These are phyloP conservation scores for Hortiboletus campestris DNA, from an alignment of 768 basidiomycete genomes.

Conservation along the genomic window DNA sequence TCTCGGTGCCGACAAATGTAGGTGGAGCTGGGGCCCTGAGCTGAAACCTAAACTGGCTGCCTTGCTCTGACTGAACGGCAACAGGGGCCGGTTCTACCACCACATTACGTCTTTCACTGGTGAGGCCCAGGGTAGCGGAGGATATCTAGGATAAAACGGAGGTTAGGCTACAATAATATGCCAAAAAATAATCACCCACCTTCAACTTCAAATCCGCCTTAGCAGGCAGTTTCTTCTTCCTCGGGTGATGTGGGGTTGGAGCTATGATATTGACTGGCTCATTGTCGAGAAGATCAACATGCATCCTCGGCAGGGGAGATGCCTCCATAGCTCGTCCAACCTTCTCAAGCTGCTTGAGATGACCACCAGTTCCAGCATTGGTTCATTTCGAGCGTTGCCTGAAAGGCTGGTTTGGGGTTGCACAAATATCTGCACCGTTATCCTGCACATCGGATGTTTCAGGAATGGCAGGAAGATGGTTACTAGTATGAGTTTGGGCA, in stretches of 20 bases:
- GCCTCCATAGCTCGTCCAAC: not conserved
- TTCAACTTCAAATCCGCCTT: too few relatives aligned
- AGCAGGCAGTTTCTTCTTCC: not conserved
- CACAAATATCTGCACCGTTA: too few relatives aligned
- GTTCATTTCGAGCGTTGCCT: not conserved
- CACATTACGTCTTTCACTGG: not conserved
- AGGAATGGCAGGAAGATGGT: not conserved
- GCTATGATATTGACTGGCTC: not conserved
- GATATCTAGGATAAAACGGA: not conserved
- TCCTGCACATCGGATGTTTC: not conserved
- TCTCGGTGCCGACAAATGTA: not conserved
- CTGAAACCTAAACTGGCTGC: not conserved
- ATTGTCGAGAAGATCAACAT: not conserved
- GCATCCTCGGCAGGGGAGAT: not conserved
- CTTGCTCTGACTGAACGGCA: not conserved
- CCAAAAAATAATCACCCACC: not conserved
- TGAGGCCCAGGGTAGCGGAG: not conserved
- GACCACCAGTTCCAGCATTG: not conserved
- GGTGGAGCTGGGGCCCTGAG: not conserved
- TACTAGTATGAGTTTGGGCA: not conserved
- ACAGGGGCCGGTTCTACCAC: not conserved
- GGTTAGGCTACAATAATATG: not conserved
- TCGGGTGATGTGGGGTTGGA: not conserved
- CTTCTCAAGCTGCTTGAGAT: not conserved
- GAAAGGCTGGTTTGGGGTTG: not conserved